Conservation (phyloP, 2,329 filamentous ascomycete genomes). For the Pseudocercospora pini-densiflorae region DNA sequence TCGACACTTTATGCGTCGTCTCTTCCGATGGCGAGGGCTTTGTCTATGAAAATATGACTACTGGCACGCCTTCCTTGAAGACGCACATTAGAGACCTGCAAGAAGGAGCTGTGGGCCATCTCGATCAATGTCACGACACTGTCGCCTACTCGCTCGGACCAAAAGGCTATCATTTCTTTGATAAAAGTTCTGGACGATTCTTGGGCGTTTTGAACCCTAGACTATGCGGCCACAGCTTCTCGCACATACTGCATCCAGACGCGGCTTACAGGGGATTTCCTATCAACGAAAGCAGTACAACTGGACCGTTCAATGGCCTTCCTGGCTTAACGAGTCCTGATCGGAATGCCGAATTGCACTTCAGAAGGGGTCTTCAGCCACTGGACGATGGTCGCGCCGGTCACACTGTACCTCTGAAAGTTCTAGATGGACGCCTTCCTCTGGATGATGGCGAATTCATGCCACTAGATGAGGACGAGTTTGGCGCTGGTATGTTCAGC, state of each 20-base stretch:
- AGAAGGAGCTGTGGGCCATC: constrained; percentile 49
- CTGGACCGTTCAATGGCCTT: background rate
- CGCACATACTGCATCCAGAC: constrained; percentile 41
- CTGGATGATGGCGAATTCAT: constrained; percentile 17
- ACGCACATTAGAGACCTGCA: constrained; percentile 46
- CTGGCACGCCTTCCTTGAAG: constrained; percentile 39
- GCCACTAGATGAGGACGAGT: constrained; percentile 47
- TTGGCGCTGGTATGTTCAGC: constrained; percentile 53
- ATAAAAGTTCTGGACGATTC: constrained; percentile 45
- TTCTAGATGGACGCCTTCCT: constrained; percentile 28
- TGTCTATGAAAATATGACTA: constrained; percentile 48
- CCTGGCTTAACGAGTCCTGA: background rate
- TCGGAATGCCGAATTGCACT: background rate
- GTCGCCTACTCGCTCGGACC: constrained; percentile 52
- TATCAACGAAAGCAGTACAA: background rate
- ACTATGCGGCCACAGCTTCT: constrained; percentile 38
- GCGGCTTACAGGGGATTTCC: background rate
- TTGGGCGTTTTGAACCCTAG: constrained; percentile 47
- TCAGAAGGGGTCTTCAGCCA: background rate
- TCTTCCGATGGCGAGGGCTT: constrained; percentile 51
- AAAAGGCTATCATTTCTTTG: constrained; percentile 49
- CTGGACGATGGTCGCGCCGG: constrained; percentile 1
- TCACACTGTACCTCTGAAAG: constrained; percentile 24
- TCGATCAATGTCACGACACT: constrained; percentile 48
- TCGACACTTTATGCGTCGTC: constrained; percentile 52